phyloP scores from a whole-genome alignment of 2,329 filamentous ascomycete species.

The Fusarium acutatum region DNA sequence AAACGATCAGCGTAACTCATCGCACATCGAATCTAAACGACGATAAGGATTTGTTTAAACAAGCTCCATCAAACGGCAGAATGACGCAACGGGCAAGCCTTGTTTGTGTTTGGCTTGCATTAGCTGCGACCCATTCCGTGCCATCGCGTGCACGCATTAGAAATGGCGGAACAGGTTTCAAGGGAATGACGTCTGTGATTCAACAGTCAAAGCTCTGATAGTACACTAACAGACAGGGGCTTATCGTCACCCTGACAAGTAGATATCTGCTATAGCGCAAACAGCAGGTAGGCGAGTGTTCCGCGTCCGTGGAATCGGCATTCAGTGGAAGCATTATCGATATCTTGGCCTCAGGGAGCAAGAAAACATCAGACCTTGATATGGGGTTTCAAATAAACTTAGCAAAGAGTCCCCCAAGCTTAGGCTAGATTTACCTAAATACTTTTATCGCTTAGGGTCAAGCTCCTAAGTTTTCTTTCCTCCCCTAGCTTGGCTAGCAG shows the following conservation, averaged over 20 bases:
- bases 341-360: background rate
- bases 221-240: background rate
- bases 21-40: background rate
- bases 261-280: background rate
- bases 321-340: background rate
- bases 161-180: background rate
- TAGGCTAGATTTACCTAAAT: background rate
- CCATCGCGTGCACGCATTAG: background rate
- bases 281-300: background rate
- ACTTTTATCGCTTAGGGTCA: background rate
- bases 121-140: background rate
- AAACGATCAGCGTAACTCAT: background rate
- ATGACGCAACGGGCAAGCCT: background rate
- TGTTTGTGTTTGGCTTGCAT: background rate
- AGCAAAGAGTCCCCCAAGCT: background rate
- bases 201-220: background rate
- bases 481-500: background rate
- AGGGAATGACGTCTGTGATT: background rate
- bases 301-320: background rate
- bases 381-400: background rate
- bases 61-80: background rate
- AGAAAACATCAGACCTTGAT: background rate
- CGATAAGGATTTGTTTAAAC: background rate
- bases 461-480: background rate
- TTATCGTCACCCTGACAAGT: fast-evolving